Evolutionary conservation across 176 grass and related monocot species (phyloP).

Genomic region (Carex cristatella): DNA sequence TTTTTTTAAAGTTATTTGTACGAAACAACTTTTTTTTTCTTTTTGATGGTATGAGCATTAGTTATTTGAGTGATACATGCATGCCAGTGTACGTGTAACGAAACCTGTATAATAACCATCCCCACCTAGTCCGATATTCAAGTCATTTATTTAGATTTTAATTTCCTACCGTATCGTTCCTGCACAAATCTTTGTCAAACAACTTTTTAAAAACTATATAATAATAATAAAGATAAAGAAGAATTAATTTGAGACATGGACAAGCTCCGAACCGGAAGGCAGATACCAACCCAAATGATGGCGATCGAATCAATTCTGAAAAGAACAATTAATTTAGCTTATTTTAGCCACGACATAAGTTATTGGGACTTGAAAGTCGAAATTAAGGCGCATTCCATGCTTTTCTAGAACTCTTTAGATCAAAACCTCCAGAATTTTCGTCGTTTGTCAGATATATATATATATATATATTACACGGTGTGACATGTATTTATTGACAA

Average conservation of each 20-base stretch:
- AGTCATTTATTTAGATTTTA: not conserved
- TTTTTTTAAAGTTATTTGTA: too few species aligned
- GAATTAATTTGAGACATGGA: too few species aligned
- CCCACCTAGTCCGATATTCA: not conserved
- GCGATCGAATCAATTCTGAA: constrained; percentile 6
- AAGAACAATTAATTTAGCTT: not conserved
- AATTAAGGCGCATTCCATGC: not conserved
- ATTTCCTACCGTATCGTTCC: not conserved
- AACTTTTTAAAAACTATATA: not conserved
- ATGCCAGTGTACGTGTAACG: not conserved
- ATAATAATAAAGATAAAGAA: not conserved
- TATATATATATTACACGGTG: not conserved
- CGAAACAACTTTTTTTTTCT: not conserved
- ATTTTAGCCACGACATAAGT: not conserved
- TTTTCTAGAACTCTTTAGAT: not conserved
- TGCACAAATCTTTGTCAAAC: not conserved
- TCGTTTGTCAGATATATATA: not conserved
- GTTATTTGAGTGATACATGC: not conserved
- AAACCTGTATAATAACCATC: not conserved
- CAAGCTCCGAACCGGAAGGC: too few species aligned
- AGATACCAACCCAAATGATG: not conserved
- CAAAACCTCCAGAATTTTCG: not conserved
- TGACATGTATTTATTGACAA: not conserved
- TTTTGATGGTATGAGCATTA: not conserved
- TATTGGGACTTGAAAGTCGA: not conserved